phyloP scores from a whole-genome alignment of 768 basidiomycete genomes.

The Leucocoprinus birnbaumii region DNA sequence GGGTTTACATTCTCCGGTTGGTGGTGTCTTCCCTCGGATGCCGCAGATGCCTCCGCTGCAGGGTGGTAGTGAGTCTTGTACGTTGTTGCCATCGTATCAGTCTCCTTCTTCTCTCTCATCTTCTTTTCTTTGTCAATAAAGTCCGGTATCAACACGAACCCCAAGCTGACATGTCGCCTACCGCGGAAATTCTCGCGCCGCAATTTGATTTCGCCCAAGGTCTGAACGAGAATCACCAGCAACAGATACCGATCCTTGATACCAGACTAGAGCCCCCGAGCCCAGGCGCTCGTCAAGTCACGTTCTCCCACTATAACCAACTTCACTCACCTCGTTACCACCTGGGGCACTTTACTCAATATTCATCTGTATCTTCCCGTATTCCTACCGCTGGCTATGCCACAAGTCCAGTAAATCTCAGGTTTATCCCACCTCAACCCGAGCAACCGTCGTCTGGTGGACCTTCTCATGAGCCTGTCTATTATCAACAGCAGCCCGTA shows the following conservation, averaged over 20 bases:
- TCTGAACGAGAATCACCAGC: constrained; percentile 27
- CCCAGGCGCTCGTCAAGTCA: constrained; percentile 34
- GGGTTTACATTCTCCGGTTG: constrained; percentile 71
- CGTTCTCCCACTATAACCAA: constrained; percentile 33
- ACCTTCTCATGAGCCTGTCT: constrained; percentile 41
- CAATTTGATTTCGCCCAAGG: constrained; percentile 50
- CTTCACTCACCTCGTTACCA: constrained; percentile 43
- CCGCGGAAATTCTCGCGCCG: constrained; percentile 44
- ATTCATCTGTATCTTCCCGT: constrained; percentile 35
- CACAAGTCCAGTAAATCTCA: constrained; percentile 33
- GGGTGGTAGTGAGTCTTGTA: constrained; percentile 11
- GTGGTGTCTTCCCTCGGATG: constrained; percentile 33
- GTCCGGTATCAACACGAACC: constrained; percentile 58
- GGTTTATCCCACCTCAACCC: constrained; percentile 30
- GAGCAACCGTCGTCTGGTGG: constrained; percentile 44
- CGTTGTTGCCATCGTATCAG: constrained; percentile 45
- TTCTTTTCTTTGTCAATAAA: constrained; percentile 46
- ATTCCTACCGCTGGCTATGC: constrained; percentile 33
- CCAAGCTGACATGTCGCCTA: constrained; percentile 34
- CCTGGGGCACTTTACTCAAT: constrained; percentile 38
- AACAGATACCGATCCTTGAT: constrained; percentile 49
- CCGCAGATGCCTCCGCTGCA: constrained; percentile 10
- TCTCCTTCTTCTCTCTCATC: constrained; percentile 37
- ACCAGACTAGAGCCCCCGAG: constrained; percentile 41
- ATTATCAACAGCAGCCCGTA: constrained; percentile 32